Evolutionary conservation across 164 flowering plant species (phyloP).

Genomic region (Berberis vulgaris): DNA sequence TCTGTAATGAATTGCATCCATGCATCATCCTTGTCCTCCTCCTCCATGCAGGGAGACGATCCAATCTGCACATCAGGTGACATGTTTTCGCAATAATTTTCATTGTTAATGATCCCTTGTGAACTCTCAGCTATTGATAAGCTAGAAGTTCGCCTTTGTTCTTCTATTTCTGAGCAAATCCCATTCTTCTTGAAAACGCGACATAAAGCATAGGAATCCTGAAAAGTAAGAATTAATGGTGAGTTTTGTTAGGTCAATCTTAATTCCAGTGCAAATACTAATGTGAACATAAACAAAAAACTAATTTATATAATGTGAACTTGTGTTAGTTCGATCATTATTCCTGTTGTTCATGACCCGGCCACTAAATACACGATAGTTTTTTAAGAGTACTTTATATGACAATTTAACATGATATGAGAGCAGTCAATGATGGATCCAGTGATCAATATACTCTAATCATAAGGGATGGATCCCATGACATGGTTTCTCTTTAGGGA

Average conservation of each 20-base stretch:
- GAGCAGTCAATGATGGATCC: no score
- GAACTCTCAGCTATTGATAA: slow-evolving; percentile 29
- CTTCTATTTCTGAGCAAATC: slow-evolving; percentile 47
- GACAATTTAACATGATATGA: no score
- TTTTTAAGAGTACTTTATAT: no score
- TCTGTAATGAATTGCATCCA: slow-evolving; percentile 96
- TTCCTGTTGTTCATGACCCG: no score
- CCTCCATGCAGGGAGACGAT: slow-evolving; percentile 53
- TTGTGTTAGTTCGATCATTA: no score
- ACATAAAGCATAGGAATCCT: slow-evolving; percentile 84
- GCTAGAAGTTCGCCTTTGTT: slow-evolving; percentile 34
- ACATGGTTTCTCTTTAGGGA: slow-evolving; percentile 15
- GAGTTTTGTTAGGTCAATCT: neutral
- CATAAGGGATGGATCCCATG: no score
- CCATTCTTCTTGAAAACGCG: slow-evolving; percentile 94
- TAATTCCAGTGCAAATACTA: neutral
- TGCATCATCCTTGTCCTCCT: slow-evolving; percentile 79
- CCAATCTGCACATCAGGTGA: slow-evolving; percentile 55
- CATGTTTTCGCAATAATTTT: slow-evolving; percentile 44
- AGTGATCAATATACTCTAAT: no score
- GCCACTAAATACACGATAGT: no score
- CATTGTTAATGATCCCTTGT: slow-evolving; percentile 15
- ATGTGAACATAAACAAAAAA: no score
- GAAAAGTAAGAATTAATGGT: neutral
- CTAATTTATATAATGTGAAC: no score